Conservation (phyloP, 2,329 filamentous ascomycete species). For the Sclerotinia subarctica region DNA sequence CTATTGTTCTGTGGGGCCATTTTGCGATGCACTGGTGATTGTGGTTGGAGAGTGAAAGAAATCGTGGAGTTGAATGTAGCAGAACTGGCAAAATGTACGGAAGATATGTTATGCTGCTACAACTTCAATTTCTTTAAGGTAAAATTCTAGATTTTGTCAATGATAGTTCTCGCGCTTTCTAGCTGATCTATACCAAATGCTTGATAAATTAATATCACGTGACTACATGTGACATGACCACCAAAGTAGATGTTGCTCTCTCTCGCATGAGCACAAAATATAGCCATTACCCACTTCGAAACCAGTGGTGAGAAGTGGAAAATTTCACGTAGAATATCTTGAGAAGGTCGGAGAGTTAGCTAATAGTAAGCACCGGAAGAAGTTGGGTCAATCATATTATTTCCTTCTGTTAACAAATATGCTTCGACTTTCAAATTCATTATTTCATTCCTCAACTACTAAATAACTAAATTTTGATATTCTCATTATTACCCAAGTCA, state of each 20-base stretch:
- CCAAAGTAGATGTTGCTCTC: too few species aligned
- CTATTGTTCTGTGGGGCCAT: conserved; percentile 12
- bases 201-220: too few species aligned
- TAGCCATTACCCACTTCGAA: too few species aligned
- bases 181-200: too few species aligned
- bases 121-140: background rate
- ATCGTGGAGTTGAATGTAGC: background rate
- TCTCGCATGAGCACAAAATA: too few species aligned
- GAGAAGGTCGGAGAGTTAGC: too few species aligned
- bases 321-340: too few species aligned
- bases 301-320: too few species aligned
- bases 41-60: background rate
- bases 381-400: background rate
- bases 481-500: background rate
- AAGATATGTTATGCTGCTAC: background rate
- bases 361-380: too few species aligned
- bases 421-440: background rate
- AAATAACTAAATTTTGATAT: background rate
- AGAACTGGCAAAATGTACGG: background rate
- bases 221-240: too few species aligned
- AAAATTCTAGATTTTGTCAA: background rate
- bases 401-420: too few species aligned
- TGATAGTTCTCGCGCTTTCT: background rate
- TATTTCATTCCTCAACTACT: background rate
- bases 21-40: background rate